phyloP scores from a whole-genome alignment of 495 filamentous ascomycete species.

The Xylaria longipes region DNA sequence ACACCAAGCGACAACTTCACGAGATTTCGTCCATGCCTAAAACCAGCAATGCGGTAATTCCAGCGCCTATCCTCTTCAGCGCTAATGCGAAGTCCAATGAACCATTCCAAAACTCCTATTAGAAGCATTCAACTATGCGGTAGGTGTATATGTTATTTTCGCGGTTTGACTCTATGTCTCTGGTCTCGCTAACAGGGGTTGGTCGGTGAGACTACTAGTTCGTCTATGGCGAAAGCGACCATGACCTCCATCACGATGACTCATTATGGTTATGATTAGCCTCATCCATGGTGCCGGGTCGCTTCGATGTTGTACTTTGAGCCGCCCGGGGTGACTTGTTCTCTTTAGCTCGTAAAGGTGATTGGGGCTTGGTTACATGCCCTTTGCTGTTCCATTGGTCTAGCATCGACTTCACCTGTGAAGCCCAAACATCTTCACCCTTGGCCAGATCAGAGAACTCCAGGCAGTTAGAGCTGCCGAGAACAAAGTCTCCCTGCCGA shows the following conservation, averaged over 20 bases:
- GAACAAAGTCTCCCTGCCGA: slow-evolving; percentile 78
- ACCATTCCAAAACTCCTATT: background rate
- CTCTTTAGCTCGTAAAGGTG: slow-evolving; percentile 28
- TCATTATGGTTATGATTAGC: background rate
- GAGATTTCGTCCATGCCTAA: background rate
- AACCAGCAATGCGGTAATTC: background rate
- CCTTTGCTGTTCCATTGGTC: slow-evolving; percentile 57
- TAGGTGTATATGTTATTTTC: background rate
- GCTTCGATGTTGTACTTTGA: background rate
- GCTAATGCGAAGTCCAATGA: background rate
- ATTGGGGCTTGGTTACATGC: slow-evolving; percentile 17
- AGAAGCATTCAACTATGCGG: too few species aligned
- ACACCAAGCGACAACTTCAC: background rate
- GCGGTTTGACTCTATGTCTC: background rate
- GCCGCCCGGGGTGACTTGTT: slow-evolving; percentile 6
- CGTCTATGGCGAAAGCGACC: background rate
- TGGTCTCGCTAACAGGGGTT: background rate
- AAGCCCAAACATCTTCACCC: slow-evolving; percentile 83
- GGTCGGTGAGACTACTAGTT: background rate
- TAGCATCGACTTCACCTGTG: slow-evolving; percentile 71
- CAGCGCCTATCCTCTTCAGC: background rate
- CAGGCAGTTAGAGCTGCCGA: slow-evolving; percentile 71
- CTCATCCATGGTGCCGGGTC: background rate
- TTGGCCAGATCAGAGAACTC: slow-evolving; percentile 81
- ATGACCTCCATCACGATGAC: background rate